Evolutionary conservation across 2,329 filamentous ascomycete genomes (phyloP), one percentile per base, ranked within the genome.

Genomic region (Fusarium cyanostomum): DNA sequence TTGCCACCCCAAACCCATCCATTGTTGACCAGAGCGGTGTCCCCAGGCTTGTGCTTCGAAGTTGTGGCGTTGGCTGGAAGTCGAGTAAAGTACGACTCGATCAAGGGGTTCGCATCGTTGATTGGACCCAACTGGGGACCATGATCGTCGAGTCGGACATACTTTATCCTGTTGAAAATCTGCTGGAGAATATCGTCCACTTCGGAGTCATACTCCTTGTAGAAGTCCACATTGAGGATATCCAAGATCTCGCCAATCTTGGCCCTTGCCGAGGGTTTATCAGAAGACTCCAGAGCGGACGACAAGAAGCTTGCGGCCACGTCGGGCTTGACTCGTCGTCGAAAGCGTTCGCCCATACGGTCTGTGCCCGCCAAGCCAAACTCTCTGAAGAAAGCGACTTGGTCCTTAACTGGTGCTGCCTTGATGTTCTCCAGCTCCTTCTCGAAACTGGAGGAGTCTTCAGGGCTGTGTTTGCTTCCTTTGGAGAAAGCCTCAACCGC

Each of bases 1-100:
- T 98, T 96, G 7, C 94, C 94, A 56, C 92, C 94, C 95, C 95
- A 99, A 8, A 99, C 94, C 95, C 95, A 99, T 38, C 95, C 95
- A 73, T 99, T 99, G 78, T 98, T 98, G 35, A 89, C 94, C 48
- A 99, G 80, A 3, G 92, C 92, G 41, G 96, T 83, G 38, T 93
- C 89, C 55, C 89, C 89, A 2, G 88, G 83, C 55, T 88, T 88
- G 71, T 96, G 90, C 71, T 92, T 89, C 60, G 87, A 84, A 1
- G 95, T 97, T 10, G 84, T 86, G 10, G 90, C 86, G 69, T 96
- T 97, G 27, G 85, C 75, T 1, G 94, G 92, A 35, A 99, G 82
- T 26, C 94, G 88, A 0, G 95, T 98, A 77, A 99, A 99, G 79
- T 99, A 99, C 0, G 91, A 84, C 80, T 99, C 95, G 63, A 97